phyloP scores from a whole-genome alignment of 331 rosid genomes.

The Saraca asoca region DNA sequence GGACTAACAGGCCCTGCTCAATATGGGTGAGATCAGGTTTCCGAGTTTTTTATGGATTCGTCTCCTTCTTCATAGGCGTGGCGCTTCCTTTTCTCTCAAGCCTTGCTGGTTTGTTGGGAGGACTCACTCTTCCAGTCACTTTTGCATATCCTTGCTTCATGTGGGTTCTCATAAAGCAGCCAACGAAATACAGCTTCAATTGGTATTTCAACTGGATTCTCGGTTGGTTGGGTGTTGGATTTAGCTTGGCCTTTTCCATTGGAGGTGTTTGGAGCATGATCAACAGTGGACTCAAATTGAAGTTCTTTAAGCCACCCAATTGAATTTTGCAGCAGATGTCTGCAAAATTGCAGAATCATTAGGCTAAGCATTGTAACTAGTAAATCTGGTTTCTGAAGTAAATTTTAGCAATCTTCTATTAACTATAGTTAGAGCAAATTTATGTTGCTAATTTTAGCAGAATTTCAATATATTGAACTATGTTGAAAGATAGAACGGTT shows the following conservation, averaged over 20 bases:
- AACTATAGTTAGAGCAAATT: too few species aligned
- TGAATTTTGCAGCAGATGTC: constrained; percentile 32
- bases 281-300: constrained; percentile 83
- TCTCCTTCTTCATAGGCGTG: constrained; percentile 89
- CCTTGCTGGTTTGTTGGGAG: constrained; percentile 92
- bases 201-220: constrained; percentile 95
- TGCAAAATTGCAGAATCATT: constrained; percentile 16
- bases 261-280: constrained; percentile 99
- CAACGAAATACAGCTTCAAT: constrained; percentile 84
- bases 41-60: constrained; percentile 79
- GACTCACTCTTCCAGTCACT: constrained; percentile 96
- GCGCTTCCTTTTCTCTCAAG: constrained; percentile 97
- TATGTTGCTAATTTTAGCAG: too few species aligned
- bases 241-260: constrained; percentile 85
- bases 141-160: constrained; percentile 99
- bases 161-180: constrained; percentile 96
- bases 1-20: constrained; percentile 93
- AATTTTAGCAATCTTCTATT: not conserved
- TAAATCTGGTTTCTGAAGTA: constrained; percentile 22
- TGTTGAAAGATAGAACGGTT: too few species aligned
- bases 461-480: too few species aligned
- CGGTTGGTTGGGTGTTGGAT: constrained; percentile 91
- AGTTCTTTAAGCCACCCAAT: constrained; percentile 79
- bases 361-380: constrained; percentile 9
- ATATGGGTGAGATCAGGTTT: constrained; percentile 97